A percentile compares a stretch with the other conserved stretches of the same genome.
Evolutionary conservation across 257 asterid species (phyloP).

Genomic region (Anisodus tanguticus): DNA sequence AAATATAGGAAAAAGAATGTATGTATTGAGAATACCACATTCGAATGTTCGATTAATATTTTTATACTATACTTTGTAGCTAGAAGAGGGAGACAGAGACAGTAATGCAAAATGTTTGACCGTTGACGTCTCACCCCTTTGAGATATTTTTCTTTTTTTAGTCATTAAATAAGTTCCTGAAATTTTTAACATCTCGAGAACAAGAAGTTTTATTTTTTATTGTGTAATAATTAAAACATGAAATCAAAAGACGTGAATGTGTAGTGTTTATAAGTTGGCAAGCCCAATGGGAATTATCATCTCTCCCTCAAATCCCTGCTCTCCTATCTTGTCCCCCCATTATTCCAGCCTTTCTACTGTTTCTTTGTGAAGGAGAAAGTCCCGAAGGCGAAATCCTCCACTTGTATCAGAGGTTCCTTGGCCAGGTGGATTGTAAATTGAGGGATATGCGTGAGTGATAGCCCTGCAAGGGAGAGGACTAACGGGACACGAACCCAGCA

Average conservation of each 20-base stretch:
- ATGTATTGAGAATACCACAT: constrained; percentile 26
- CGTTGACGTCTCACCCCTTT: constrained; percentile 43
- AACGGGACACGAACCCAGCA: too few relatives aligned
- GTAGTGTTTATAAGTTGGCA: constrained; percentile 31
- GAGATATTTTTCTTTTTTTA: constrained; percentile 27
- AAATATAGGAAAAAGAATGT: constrained; percentile 35
- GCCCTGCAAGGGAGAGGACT: too few relatives aligned
- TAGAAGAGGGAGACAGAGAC: constrained; percentile 61
- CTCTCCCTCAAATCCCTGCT: constrained; percentile 25
- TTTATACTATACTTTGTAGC: constrained; percentile 18
- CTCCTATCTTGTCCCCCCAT: constrained; percentile 27
- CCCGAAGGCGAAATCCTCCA: too few relatives aligned
- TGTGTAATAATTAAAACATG: background rate
- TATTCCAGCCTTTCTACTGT: constrained; percentile 7
- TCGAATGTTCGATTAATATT: constrained; percentile 9
- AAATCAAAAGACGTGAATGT: constrained; percentile 28
- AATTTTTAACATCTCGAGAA: constrained; percentile 44
- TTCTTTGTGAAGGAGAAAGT: too few relatives aligned
- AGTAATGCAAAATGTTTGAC: constrained; percentile 60
- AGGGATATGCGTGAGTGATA: too few relatives aligned
- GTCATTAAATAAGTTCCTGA: background rate
- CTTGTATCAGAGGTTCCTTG: too few relatives aligned
- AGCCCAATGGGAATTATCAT: constrained; percentile 6
- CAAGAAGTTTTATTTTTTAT: background rate
- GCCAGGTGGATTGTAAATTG: too few relatives aligned